Evolutionary conservation across 2,329 filamentous ascomycete genomes (phyloP).

Genomic region (Cladorrhinum sp.): DNA sequence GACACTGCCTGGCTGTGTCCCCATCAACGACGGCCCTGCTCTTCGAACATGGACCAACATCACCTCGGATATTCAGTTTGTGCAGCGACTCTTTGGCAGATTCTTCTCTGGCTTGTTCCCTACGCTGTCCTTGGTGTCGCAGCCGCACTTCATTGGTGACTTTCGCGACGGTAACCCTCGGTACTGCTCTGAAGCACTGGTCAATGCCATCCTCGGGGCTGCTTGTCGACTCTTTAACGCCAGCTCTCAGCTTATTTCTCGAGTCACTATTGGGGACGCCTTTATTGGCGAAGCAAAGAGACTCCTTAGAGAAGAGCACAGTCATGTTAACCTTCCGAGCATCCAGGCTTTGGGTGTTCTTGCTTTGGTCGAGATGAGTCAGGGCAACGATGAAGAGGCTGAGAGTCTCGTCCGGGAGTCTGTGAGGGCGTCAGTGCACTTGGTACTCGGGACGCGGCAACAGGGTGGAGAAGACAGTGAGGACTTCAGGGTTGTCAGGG

Average conservation of each 20-base stretch:
- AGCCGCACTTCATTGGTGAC: conserved; percentile 22
- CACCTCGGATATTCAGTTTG: conserved; percentile 19
- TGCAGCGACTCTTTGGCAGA: conserved; percentile 19
- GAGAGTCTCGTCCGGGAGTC: conserved; percentile 21
- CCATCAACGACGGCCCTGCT: conserved; percentile 1
- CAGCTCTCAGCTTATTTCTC: conserved; percentile 15
- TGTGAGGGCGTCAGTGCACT: conserved; percentile 20
- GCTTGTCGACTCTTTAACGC: conserved; percentile 18
- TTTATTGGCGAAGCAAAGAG: conserved; percentile 25
- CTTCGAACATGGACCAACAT: conserved; percentile 25
- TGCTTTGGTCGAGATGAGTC: conserved; percentile 22
- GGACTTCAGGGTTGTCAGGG: conserved; percentile 20
- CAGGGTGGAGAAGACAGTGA: neutral
- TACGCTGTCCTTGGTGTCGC: conserved; percentile 18
- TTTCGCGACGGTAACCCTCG: conserved; percentile 20
- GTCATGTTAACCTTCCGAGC: conserved; percentile 18
- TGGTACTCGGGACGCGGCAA: conserved; percentile 14
- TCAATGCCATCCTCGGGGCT: conserved; percentile 26
- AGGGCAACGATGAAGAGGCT: conserved; percentile 26
- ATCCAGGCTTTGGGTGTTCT: conserved; percentile 26
- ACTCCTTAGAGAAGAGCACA: conserved; percentile 16
- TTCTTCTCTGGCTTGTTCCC: conserved; percentile 22
- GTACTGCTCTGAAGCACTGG: conserved; percentile 25
- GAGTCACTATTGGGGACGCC: conserved; percentile 21
- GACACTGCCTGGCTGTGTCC: neutral